phyloP scores from a whole-genome alignment of 352 stramenopile genomes.

The Plasmopara muralis region DNA sequence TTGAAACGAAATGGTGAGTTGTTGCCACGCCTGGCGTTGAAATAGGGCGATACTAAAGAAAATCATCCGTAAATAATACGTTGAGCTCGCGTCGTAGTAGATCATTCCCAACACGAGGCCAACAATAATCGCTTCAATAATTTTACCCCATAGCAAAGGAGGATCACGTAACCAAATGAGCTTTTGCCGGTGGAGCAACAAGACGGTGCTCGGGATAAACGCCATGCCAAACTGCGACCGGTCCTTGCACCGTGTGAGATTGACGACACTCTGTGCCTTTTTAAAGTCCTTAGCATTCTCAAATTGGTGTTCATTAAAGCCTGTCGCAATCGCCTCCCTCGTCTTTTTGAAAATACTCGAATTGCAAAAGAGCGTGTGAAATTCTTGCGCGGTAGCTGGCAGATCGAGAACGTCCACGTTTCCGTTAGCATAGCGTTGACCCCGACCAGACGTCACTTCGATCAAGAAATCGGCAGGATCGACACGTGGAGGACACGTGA shows the following conservation, averaged over 20 bases:
- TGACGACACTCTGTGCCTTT: conserved; percentile 47
- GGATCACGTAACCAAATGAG: conserved; percentile 56
- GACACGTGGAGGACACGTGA: conserved; percentile 50
- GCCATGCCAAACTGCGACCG: conserved; percentile 44
- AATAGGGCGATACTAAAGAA: conserved; percentile 64
- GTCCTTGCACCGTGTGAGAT: conserved; percentile 38
- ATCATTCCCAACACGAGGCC: conserved; percentile 73
- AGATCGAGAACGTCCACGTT: conserved; percentile 37
- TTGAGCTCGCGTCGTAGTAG: conserved; percentile 48
- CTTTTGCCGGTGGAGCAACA: conserved; percentile 59
- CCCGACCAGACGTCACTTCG: conserved; percentile 55
- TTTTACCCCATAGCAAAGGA: conserved; percentile 52
- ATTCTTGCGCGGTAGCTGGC: conserved; percentile 31
- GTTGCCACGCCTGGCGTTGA: conserved; percentile 58
- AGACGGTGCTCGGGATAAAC: conserved; percentile 36
- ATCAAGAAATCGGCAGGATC: conserved; percentile 65
- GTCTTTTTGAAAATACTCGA: conserved; percentile 51
- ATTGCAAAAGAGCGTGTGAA: conserved; percentile 47
- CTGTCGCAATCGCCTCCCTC: conserved; percentile 35
- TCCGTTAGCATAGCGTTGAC: conserved; percentile 39
- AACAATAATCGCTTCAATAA: conserved; percentile 62
- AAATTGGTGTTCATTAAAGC: conserved; percentile 53
- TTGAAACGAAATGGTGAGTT: conserved; percentile 63
- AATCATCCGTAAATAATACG: conserved; percentile 65
- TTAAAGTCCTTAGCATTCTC: conserved; percentile 51